Evolutionary conservation across 108 stramenopile genomes (phyloP), one percentile per base, ranked within the genome.

Genomic region (Discostella stelligeroides): DNA sequence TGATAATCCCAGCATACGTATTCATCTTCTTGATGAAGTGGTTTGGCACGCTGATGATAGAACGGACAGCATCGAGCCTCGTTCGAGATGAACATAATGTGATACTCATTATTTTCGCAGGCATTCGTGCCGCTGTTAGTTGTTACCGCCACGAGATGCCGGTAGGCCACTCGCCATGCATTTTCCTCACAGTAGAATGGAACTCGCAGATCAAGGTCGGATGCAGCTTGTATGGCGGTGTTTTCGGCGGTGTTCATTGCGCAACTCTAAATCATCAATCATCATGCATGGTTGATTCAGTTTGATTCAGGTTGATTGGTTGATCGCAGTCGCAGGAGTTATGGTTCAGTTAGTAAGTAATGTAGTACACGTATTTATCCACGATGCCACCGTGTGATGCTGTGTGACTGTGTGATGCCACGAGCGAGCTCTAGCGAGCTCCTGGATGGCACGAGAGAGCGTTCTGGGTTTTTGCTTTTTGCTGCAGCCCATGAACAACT

Each of bases 161-260:
- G 87, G 61, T 90, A 86, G 9, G 79, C 87, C 41, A 94, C 42
- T 39, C 93, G 63, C 90, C 90, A 94, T 0, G 82, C 89, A 72
- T 94, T 94, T 76, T 94, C 93, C 81, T 94, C 93, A 73, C 93
- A 94, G 68, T 86, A 94, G 67, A 84, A 94, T 12, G 93, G 84
- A 4, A 87, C 86, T 0, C 93, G 82, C 9, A 94, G 69, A 46
- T 81, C 85, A 25, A 66, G 73, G 48, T 94, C 92, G 15, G 76
- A 60, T 2, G 86, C 27, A 14, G 77, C 73, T 67, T 68, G 48
- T 10, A 88, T 24, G n/a, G 89, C 81, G 13, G 80, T 72, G 2
- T 15, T 45, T 61, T 81, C 80, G 28, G 80, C 80, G 21, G 79
- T 53, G 20, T 53, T 2, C 21, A 23, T 18, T 2, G 51, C n/a